Evolutionary conservation across 2,329 filamentous ascomycete species (phyloP), one percentile per base, ranked within the genome.

Genomic region (Thelonectria discophora): DNA sequence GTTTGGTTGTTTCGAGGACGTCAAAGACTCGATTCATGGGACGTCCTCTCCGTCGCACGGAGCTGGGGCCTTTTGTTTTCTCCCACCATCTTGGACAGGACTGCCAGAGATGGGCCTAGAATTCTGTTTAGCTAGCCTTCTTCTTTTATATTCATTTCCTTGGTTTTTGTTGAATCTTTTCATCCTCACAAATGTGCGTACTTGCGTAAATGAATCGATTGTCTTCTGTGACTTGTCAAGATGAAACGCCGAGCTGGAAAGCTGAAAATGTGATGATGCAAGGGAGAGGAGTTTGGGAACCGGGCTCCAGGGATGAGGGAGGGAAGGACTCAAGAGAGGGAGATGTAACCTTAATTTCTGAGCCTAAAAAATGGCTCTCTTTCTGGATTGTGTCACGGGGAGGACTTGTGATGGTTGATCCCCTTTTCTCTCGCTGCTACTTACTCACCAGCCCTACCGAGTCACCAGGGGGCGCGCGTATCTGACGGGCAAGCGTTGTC

Each of bases 31-130:
- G 58, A 54, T n/a, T n/a, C n/a, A 50, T 20, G 21, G 64, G 69
- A 69, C 68, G 51, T 65, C 66, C 68, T 54, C 66, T 68, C 24
- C 24, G 24, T 24, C 24, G 24, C 24, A 24, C 24, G 24, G 24
- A 24, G 24, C 24, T 24, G 24, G 7, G 24, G n/a, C n/a, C n/a
- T n/a, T n/a, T n/a, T 58, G 30, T 32, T 32, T 11, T 3, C 8
- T 34, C 65, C 62, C 65, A 68, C 45, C 54, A 58, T 66, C 53
- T 68, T 47, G 50, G 50, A 53, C 70, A 70, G 66, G 64, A 67
- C 61, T 60, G 59, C 50, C 55, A 61, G n/a, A 34, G 55, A 46
- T 60, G 64, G 58, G 20, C 30, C 45, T 30, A 55, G 64, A 24
- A 62, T 63, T 55, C 62, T 64, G 48, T 46, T 45, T 58, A 46